These are phyloP conservation scores for Psidium friedrichsthalianum DNA, from an alignment of 345 rosid species.

Conservation along the genomic window DNA sequence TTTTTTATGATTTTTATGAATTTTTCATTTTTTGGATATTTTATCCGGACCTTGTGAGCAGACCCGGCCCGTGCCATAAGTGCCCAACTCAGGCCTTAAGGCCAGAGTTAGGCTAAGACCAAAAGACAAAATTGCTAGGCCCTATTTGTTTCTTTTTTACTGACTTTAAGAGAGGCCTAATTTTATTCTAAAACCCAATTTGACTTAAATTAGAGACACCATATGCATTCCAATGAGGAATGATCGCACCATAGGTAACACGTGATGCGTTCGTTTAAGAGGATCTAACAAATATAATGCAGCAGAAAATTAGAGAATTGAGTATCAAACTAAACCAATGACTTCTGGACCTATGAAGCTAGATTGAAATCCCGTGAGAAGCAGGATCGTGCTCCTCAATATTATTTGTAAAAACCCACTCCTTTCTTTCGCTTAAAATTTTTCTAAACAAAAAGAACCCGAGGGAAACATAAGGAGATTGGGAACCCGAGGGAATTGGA, in stretches of 20 bases:
- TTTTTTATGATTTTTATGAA: too few species aligned
- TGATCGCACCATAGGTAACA: neutral
- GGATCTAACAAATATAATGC: neutral
- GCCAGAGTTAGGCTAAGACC: too few species aligned
- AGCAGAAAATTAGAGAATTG: neutral
- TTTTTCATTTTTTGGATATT: too few species aligned
- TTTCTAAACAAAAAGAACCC: neutral
- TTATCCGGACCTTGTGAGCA: too few species aligned
- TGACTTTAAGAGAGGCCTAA: too few species aligned
- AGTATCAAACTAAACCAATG: neutral
- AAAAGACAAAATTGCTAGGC: too few species aligned
- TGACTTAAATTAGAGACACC: conserved; percentile 26
- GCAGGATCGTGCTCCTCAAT: neutral
- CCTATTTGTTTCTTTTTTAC: too few species aligned
- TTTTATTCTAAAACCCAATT: too few species aligned
- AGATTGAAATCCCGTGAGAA: neutral
- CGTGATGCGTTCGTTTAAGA: neutral
- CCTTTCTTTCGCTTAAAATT: neutral
- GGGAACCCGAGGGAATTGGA: too few species aligned
- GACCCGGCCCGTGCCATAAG: too few species aligned
- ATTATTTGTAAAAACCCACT: neutral
- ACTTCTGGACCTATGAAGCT: neutral
- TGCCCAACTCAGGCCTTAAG: too few species aligned
- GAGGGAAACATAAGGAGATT: too few species aligned
- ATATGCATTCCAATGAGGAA: neutral